Base-by-base conservation (phyloP, 495 filamentous ascomycete species). In the Lophiostoma macrostomum region DNA sequence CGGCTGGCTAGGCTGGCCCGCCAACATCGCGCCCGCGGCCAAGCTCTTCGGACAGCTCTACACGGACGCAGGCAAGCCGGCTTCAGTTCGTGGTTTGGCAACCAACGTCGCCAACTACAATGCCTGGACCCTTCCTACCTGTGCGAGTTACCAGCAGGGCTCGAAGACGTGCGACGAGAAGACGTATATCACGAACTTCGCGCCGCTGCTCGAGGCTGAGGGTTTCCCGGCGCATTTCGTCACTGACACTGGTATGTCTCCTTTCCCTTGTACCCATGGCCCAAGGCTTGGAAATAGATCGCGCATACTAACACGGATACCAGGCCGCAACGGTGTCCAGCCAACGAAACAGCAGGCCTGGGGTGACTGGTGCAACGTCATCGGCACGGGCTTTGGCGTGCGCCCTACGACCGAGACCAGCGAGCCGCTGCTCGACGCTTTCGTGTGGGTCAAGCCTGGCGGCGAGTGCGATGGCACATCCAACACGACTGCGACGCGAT, bases 331-430 rank as follows among this genome's bases (percentile, higher is more conserved):
- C 64, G 84, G 80, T 64, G 80, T 83, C 64, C 52, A 77, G 81
- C 29, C 57, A 67, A 28, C 86, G 84, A 65, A 66, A n/a, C 27
- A 36, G 72, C 80, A 78, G 50, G 76, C 68, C 20, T 79, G 86
- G 84, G 87, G 86, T 62, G 79, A 90, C 75, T 91, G 87, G 86
- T 90, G 86, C 77, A 91, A 91, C 66, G 79, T 85, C 61, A 78
- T 78, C 51, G 80, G 77, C 55, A 80, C 85, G 37, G 86, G 86
- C 20, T 89, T 90, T 65, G 86, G 87, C 66, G 73, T 76, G 29
- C 82, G 81, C 47, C 81, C 82, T 0, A 83, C 81, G 2, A 76
- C 81, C 24, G 62, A 76, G 53, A 87, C 85, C 5, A 80, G 80
- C 43, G 64, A 77, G 64, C 62, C 72, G 23, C 76, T 87, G 16